These are phyloP conservation scores for Peronospora destructor DNA, from an alignment of 352 stramenopile species.

Conservation along the genomic window DNA sequence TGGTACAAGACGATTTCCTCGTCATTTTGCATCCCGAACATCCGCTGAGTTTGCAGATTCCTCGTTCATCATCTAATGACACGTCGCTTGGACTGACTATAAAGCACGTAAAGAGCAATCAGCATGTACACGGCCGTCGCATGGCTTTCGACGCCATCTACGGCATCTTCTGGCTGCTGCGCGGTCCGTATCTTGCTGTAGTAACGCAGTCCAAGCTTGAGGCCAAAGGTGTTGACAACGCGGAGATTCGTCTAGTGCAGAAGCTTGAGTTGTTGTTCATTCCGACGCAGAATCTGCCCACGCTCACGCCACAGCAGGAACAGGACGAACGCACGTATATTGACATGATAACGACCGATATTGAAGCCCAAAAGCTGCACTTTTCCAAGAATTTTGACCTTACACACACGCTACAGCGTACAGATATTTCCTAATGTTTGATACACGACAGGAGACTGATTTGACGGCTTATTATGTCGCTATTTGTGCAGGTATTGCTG, in stretches of 20 bases:
- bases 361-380: slow-evolving; percentile 58
- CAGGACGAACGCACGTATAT: slow-evolving; percentile 58
- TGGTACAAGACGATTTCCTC: slow-evolving; percentile 68
- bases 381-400: slow-evolving; percentile 74
- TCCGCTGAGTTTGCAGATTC: slow-evolving; percentile 45
- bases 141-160: slow-evolving; percentile 79
- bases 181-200: slow-evolving; percentile 60
- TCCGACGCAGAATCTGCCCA: slow-evolving; percentile 48
- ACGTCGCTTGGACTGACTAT: slow-evolving; percentile 43
- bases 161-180: slow-evolving; percentile 64
- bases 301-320: slow-evolving; percentile 42
- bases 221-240: slow-evolving; percentile 40
- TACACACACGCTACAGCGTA: slow-evolving; percentile 74
- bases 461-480: background rate
- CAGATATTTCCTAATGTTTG: slow-evolving; percentile 1
- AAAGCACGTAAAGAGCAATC: slow-evolving; percentile 53
- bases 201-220: slow-evolving; percentile 62
- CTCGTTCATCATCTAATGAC: slow-evolving; percentile 25
- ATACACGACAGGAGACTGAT: slow-evolving; percentile 3
- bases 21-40: slow-evolving; percentile 47
- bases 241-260: slow-evolving; percentile 50
- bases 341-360: slow-evolving; percentile 49
- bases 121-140: slow-evolving; percentile 60
- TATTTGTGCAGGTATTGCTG: slow-evolving; percentile 38
- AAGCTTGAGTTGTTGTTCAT: slow-evolving; percentile 63